Evolutionary conservation across 306 rosid species (phyloP), one percentile per base, ranked within the genome.

Genomic region (Rosa chinensis): DNA sequence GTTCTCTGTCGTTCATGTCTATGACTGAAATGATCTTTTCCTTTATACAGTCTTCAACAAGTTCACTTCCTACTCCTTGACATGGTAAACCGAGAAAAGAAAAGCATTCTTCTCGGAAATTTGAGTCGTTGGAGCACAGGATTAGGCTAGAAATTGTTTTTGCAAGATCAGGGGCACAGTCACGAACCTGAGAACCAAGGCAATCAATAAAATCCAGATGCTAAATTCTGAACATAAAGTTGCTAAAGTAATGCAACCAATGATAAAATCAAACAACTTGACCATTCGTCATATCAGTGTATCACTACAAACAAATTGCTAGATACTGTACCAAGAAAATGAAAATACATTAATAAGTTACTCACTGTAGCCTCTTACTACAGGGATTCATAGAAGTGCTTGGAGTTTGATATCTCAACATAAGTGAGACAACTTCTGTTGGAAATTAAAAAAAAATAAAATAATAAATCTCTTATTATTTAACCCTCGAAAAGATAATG

Each of bases 81-180:
- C 85, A 80, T 77, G 84, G 92, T 80, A 95, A 85, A 44, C 97
- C 98, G 63, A 95, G 94, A 82, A 93, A 89, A 64, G 96, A 88
- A 40, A 88, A 85, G 77, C 99, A 95, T 91, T 90, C 92, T 82
- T 82, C 85, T 84, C 73, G 89, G 85, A 93, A 95, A 77, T 84
- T 83, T 50, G 76, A 71, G 91, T 93, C 98, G 25, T 76, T 71
- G 58, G 99, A 93, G 77, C 92, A 84, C 80, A 87, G 70, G 78
- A 95, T 86, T 77, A 93, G 84, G 82, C 99, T 97, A 69, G 96
- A 86, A 78, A 95, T 91, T 59, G 96, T 78, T 87, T 86, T 88
- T 21, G 98, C 97, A 13, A 95, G 96, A 86, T 91, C 98, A 58
- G 96, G 96, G 47, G 94, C 98, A 82, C 86, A 85, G 79, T 84